Evolutionary conservation across 2,329 filamentous ascomycete genomes (phyloP).

Genomic region (Epichloe brachyelytri): DNA sequence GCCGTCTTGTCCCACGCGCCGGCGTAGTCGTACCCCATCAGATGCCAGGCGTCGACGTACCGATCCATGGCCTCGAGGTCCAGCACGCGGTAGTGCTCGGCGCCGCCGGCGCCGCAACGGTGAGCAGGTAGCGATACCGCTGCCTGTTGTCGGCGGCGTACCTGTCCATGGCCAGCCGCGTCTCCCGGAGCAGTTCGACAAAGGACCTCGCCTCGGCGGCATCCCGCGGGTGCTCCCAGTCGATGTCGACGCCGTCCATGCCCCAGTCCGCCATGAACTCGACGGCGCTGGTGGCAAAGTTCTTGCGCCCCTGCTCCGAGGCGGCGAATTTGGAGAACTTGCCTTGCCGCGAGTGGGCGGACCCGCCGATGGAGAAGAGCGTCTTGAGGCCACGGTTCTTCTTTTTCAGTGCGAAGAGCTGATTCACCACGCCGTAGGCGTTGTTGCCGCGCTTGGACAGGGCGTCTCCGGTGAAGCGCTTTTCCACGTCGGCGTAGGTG

Average conservation of each 20-base stretch:
- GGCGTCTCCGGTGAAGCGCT: constrained; percentile 51
- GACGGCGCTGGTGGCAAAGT: constrained; percentile 57
- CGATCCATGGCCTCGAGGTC: constrained; percentile 40
- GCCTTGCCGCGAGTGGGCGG: constrained; percentile 49
- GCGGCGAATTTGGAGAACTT: constrained; percentile 54
- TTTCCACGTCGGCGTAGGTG: constrained; percentile 40
- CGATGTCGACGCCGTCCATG: constrained; percentile 43
- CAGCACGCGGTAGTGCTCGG: constrained; percentile 35
- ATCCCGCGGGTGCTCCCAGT: constrained; percentile 41
- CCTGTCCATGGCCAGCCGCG: constrained; percentile 29
- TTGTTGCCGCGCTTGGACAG: constrained; percentile 48
- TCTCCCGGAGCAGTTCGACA: constrained; percentile 28
- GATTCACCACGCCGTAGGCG: constrained; percentile 65
- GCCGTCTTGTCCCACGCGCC: constrained; percentile 51
- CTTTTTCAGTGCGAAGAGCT: constrained; percentile 65
- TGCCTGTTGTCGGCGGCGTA: constrained; percentile 27
- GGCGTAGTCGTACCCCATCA: constrained; percentile 61
- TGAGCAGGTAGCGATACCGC: constrained; percentile 35
- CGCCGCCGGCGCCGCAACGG: constrained; percentile 36
- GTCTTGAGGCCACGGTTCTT: constrained; percentile 63
- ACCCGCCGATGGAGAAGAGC: constrained; percentile 72
- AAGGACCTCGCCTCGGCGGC: constrained; percentile 26
- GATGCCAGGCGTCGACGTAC: constrained; percentile 45
- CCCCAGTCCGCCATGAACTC: constrained; percentile 56
- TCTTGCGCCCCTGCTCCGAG: constrained; percentile 45